These are phyloP conservation scores for Solanum sejunctum DNA, from an alignment of 257 asterid genomes.

Conservation along the genomic window DNA sequence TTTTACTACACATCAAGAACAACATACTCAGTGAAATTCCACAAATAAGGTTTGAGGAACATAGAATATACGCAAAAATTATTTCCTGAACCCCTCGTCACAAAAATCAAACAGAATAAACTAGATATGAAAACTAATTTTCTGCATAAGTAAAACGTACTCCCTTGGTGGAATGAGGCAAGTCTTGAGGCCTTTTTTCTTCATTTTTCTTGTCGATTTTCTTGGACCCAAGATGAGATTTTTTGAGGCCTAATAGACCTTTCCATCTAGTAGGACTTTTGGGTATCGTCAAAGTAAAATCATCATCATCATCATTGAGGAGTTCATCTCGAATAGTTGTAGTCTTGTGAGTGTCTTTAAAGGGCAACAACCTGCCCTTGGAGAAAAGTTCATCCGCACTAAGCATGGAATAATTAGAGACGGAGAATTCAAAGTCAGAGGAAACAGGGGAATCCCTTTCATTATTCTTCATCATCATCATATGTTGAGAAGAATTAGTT, in stretches of 20 bases:
- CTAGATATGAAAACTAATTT: background rate
- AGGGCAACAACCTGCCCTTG: constrained; percentile 60
- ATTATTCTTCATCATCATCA: background rate
- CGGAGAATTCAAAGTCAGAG: constrained; percentile 82
- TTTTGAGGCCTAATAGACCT: constrained; percentile 62
- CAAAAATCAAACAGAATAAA: no score
- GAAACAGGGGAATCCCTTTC: constrained; percentile 68
- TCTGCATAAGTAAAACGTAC: background rate
- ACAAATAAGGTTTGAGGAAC: no score
- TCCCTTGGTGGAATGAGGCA: constrained; percentile 28
- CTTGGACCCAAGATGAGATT: constrained; percentile 65
- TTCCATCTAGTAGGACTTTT: constrained; percentile 76
- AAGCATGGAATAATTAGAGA: constrained; percentile 58
- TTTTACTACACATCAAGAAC: background rate
- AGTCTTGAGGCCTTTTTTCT: constrained; percentile 18
- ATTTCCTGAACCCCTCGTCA: no score
- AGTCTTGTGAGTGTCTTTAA: constrained; percentile 28
- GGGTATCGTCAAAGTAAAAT: constrained; percentile 45
- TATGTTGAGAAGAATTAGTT: background rate
- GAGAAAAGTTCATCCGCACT: constrained; percentile 79
- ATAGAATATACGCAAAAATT: no score
- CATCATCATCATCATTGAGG: constrained; percentile 6
- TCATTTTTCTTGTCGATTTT: constrained; percentile 33
- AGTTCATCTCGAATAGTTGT: constrained; percentile 73
- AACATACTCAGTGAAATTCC: no score